These are phyloP conservation scores for Capsicum chinense DNA, from an alignment of 257 asterid species.

Conservation along the genomic window DNA sequence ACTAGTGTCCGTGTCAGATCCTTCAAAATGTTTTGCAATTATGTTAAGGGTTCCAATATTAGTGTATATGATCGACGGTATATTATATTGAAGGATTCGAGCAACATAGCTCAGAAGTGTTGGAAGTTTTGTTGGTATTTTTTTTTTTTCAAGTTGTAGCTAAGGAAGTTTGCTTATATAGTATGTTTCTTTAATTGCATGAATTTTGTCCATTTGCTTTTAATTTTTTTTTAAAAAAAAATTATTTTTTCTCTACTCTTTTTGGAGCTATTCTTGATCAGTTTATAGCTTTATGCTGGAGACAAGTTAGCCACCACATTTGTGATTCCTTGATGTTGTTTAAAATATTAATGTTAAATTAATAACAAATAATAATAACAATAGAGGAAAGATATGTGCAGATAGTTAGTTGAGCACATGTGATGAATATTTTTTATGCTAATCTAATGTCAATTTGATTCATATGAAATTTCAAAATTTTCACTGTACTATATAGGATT, in stretches of 20 bases:
- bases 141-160: not conserved
- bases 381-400: constrained; percentile 21
- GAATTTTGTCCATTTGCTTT: constrained; percentile 17
- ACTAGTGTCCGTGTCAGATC: not conserved
- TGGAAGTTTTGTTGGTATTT: not conserved
- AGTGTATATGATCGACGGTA: not conserved
- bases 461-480: no score
- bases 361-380: not conserved
- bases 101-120: not conserved
- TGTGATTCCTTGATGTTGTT: not conserved
- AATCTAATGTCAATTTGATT: constrained; percentile 7
- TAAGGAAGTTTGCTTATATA: not conserved
- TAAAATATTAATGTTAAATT: not conserved
- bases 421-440: not conserved
- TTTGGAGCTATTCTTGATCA: not conserved
- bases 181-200: constrained; percentile 14
- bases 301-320: constrained; percentile 11
- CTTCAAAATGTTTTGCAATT: not conserved
- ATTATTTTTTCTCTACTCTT: not conserved
- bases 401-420: constrained; percentile 23
- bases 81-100: not conserved
- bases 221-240: not conserved
- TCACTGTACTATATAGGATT: no score
- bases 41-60: not conserved
- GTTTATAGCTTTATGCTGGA: not conserved